Evolutionary conservation across 2,329 filamentous ascomycete genomes (phyloP), one percentile per base, ranked within the genome.

Genomic region (Neopestalotiopsis rosae): DNA sequence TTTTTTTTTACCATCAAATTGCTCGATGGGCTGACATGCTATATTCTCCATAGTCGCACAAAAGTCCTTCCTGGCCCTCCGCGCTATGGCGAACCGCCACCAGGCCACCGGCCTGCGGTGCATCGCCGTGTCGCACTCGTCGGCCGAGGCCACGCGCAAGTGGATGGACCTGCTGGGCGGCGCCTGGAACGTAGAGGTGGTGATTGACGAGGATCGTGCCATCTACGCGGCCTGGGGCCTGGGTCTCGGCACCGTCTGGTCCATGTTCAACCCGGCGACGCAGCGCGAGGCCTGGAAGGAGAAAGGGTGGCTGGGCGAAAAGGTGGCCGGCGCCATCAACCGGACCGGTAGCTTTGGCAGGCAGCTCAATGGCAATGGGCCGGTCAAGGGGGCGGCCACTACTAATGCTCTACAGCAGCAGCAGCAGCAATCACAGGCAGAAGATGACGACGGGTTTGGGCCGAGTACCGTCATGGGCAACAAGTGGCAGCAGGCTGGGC

Each of bases 171-270:
- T 88, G 20, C 77, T 90, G 13, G 88, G 88, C 75, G 88, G 88
- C 69, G 80, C 86, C 14, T 88, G 88, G 85, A 84, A 83, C 75
- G 82, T 90, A 38, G 82, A 86, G 70, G 77, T 90, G 2, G 76
- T 90, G 68, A 78, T 89, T 68, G 88, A 90, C 78, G 84, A 88
- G 73, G 83, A 86, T 69, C 84, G 88, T 69, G 82, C 85, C 70
- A 74, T 89, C 45, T 90, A 90, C 73, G 87, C 88, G 2, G 83
- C 86, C 12, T 90, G 87, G 87, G 88, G 88, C 2, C 80, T 90
- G 4, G 88, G 88, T 0, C 76, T 86, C 5, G 84, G 83, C 30
- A 81, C 75, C 62, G 77, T 84, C 63, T 87, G 85, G 85, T 85
- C 83, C 75, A 82, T 87, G 67, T 83, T 88, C 72, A 86, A 88